Evolutionary conservation across 768 basidiomycete species (phyloP).

Genomic region (Candolleomyces efflorescens): DNA sequence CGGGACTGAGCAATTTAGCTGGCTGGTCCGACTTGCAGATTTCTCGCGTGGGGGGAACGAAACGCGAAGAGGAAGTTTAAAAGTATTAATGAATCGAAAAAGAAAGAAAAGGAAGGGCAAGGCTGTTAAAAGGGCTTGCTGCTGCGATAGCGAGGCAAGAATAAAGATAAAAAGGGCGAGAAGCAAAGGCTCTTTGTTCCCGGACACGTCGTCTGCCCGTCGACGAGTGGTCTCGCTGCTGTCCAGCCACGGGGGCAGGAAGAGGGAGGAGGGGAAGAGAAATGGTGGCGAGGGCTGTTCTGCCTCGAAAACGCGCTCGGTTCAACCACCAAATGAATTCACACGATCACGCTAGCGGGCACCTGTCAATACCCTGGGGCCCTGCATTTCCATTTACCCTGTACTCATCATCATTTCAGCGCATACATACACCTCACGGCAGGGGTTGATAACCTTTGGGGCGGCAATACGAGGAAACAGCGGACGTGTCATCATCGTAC

Average conservation of each 20-base stretch:
- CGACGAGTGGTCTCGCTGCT: background rate
- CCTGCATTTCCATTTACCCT: too few relatives aligned
- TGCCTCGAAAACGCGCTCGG: background rate
- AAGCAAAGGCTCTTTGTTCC: background rate
- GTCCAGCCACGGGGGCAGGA: background rate
- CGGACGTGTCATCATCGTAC: too few relatives aligned
- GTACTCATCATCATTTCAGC: too few relatives aligned
- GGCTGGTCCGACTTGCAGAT: background rate
- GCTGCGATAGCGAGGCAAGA: background rate
- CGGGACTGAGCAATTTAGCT: background rate
- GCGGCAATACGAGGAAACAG: too few relatives aligned
- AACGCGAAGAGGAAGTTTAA: background rate
- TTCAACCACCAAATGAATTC: constrained; percentile 5
- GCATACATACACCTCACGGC: too few relatives aligned
- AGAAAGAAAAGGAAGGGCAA: background rate
- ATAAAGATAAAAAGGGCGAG: background rate
- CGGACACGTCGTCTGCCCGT: background rate
- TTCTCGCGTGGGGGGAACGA: background rate
- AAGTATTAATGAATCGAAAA: background rate
- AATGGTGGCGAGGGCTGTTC: background rate
- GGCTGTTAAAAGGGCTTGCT: background rate
- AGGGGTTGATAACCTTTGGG: too few relatives aligned
- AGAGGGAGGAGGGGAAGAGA: background rate
- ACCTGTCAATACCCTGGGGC: background rate
- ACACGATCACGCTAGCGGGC: constrained; percentile 1